Conservation (phyloP, 345 rosid genomes). For the Salix koriyanagi region DNA sequence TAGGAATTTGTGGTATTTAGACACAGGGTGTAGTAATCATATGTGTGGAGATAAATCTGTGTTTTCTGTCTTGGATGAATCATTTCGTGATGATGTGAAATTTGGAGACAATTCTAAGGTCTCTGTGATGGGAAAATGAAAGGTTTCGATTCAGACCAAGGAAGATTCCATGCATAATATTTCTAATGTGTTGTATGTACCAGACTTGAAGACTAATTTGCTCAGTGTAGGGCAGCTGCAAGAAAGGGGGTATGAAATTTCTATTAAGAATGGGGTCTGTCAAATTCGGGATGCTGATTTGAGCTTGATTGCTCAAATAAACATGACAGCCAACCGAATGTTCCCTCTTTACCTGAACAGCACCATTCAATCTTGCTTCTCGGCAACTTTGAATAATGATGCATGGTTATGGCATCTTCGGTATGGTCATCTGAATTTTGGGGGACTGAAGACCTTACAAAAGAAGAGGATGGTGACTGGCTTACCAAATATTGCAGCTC, state of each 20-base stretch:
- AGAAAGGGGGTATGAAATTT: not conserved
- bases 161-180: not conserved
- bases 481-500: too few relatives aligned
- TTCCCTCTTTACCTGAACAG: too few relatives aligned
- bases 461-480: too few relatives aligned
- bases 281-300: too few relatives aligned
- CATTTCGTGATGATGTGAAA: not conserved
- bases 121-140: not conserved
- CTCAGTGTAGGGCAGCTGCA: not conserved
- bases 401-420: not conserved
- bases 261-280: too few relatives aligned
- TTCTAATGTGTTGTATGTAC: not conserved
- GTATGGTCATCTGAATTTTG: conserved; percentile 5
- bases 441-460: not conserved
- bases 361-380: too few relatives aligned
- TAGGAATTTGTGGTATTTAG: not conserved
- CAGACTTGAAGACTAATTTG: not conserved
- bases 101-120: not conserved
- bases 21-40: not conserved
- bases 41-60: not conserved
- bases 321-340: too few relatives aligned
- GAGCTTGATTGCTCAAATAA: too few relatives aligned
- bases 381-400: too few relatives aligned
- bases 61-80: not conserved
- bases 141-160: not conserved